Conservation (phyloP, 2,329 filamentous ascomycete genomes). For the Botrytis deweyae region DNA sequence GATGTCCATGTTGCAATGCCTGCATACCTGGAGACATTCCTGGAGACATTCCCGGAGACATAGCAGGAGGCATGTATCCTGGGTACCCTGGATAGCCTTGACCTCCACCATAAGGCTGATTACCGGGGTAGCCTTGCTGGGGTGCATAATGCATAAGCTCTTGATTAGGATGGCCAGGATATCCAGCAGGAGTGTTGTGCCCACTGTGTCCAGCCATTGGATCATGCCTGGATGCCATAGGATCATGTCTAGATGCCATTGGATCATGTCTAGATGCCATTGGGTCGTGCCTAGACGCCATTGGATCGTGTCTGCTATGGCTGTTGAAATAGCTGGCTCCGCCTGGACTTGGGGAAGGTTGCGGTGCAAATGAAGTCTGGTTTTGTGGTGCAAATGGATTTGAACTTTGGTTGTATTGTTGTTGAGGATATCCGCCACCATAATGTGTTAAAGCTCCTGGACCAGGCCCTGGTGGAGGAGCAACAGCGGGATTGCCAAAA, state of each 20-base stretch:
- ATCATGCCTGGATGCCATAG: slow-evolving; percentile 41
- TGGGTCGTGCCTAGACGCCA: slow-evolving; percentile 39
- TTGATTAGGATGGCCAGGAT: slow-evolving; percentile 30
- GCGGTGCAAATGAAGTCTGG: slow-evolving; percentile 37
- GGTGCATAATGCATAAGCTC: slow-evolving; percentile 39
- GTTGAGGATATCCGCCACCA: slow-evolving; percentile 32
- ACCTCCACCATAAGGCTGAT: slow-evolving; percentile 6
- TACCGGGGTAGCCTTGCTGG: slow-evolving; percentile 24
- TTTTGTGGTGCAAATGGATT: slow-evolving; percentile 19
- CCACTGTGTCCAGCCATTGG: slow-evolving; percentile 42
- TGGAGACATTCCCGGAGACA: slow-evolving; percentile 25
- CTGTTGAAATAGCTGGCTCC: slow-evolving; percentile 37
- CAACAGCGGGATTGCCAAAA: slow-evolving; percentile 27
- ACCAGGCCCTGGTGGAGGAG: slow-evolving; percentile 22
- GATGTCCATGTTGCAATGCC: slow-evolving; percentile 14
- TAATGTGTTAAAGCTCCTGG: slow-evolving; percentile 38
- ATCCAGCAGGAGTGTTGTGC: slow-evolving; percentile 30
- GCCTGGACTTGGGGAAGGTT: slow-evolving; percentile 33
- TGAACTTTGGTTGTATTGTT: slow-evolving; percentile 24
- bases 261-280: slow-evolving; percentile 45
- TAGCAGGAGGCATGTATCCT: slow-evolving; percentile 28
- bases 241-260: slow-evolving; percentile 42
- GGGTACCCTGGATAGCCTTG: slow-evolving; percentile 32
- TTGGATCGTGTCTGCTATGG: slow-evolving; percentile 41
- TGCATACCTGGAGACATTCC: slow-evolving; percentile 19